Evolutionary conservation across 140 eudicot genomes (phyloP), one percentile per base, ranked within the genome.

Genomic region (Erigeron philadelphicus): DNA sequence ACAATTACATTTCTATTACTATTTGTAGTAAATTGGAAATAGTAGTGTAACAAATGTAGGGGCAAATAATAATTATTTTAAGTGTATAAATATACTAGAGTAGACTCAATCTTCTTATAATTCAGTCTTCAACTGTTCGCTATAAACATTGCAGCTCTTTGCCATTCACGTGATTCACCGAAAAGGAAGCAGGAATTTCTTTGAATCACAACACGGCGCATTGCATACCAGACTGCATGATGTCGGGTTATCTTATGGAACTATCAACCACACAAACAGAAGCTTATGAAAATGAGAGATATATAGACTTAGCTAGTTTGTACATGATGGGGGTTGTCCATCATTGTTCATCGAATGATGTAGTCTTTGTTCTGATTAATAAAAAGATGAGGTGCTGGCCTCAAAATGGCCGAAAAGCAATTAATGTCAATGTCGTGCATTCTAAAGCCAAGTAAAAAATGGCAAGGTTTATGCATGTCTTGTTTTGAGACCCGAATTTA

Each of bases 391-490:
- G n/a, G n/a, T n/a, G n/a, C n/a, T n/a, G n/a, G n/a, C n/a, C n/a
- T 2, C 16, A n/a, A 17, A 54, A 40, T 40, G 67, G 31, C 67
- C 25, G 11, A 40, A 40, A 40, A 40, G 41, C 48, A 61, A 31
- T 31, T 31, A 31, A 40, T 3, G 49, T 17, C 21, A 68, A 46
- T 68, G 70, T 58, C 75, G 49, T 48, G 70, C 75, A 75, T 68
- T 60, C 4, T 58, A 50, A 69, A 60, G 75, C 80, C 80, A 17
- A 31, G 4, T 2, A 31, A 31, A 75, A 68, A 65, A 50, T 19
- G 80, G 70, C 69, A 59, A 48, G 38, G 68, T 19, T 74, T 42
- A 49, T 54, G 72, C 65, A 54, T 35, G 78, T 67, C 72, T 67
- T 67, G 72, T 65, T 66, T 43, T 47, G 64, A 60, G 64, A 59